phyloP scores from a whole-genome alignment of 768 basidiomycete genomes.

The Dioszegia aurantiaca region DNA sequence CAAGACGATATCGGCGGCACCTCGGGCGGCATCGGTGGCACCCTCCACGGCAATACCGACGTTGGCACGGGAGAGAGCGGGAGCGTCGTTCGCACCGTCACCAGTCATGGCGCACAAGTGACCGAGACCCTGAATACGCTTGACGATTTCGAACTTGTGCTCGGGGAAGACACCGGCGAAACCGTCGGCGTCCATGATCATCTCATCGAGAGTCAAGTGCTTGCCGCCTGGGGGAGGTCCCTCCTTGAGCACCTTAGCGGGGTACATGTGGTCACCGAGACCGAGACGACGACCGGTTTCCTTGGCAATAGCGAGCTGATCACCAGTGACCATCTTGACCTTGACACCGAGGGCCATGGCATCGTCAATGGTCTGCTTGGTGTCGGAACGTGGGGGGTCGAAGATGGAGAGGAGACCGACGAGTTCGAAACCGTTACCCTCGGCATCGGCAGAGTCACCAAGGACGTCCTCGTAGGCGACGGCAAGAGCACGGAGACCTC shows the following conservation, averaged over 20 bases:
- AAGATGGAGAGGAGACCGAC: constrained; percentile 96
- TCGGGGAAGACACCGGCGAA: constrained; percentile 99
- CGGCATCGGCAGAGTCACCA: constrained; percentile 73
- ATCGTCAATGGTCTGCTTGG: constrained; percentile 98
- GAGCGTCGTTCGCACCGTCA: constrained; percentile 98
- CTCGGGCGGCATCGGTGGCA: constrained; percentile 97
- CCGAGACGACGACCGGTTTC: constrained; percentile 98
- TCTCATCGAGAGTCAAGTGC: constrained; percentile 82
- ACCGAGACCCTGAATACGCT: constrained; percentile 92
- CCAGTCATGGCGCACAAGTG: constrained; percentile 98
- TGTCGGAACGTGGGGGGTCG: constrained; percentile 95
- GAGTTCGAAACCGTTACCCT: constrained; percentile 95
- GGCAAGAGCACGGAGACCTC: constrained; percentile 96
- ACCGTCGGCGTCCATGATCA: constrained; percentile 99
- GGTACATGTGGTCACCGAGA: constrained; percentile 98
- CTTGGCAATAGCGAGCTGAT: constrained; percentile 99
- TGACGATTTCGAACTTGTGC: constrained; percentile 99
- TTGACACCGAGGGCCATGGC: constrained; percentile 91
- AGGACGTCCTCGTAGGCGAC: constrained; percentile 92
- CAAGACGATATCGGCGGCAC: constrained; percentile 95
- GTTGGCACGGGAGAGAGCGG: constrained; percentile 94
- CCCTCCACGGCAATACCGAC: constrained; percentile 99
- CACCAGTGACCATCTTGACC: constrained; percentile 99
- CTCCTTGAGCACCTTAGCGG: constrained; percentile 97
- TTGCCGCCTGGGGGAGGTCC: constrained; percentile 84